These are phyloP conservation scores for Tricholoma terreum DNA, from an alignment of 768 basidiomycete species.

Conservation along the genomic window DNA sequence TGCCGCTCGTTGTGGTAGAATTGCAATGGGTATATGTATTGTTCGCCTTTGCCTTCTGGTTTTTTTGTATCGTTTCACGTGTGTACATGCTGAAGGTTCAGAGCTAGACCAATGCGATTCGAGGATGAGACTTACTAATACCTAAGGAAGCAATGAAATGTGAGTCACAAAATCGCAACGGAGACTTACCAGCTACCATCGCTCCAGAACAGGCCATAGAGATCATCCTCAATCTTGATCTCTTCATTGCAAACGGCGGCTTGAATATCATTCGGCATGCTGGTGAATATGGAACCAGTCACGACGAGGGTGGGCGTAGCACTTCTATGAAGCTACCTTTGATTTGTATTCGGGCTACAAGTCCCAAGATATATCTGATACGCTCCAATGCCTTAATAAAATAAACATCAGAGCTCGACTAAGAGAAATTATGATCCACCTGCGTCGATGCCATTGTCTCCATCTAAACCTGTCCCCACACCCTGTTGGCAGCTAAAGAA, in stretches of 20 bases:
- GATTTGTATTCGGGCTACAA: not conserved
- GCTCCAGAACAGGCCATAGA: not conserved
- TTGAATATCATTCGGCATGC: not conserved
- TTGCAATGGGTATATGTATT: not conserved
- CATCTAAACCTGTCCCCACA: not conserved
- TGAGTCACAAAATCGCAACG: not conserved
- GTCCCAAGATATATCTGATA: slow-evolving; percentile 1
- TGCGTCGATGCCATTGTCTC: not conserved
- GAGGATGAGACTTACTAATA: not conserved
- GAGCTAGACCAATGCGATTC: not conserved
- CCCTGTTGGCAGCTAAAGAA: not conserved
- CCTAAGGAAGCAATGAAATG: not conserved
- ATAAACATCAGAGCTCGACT: not conserved
- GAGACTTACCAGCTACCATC: not conserved
- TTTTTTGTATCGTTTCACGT: not conserved
- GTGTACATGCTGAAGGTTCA: not conserved
- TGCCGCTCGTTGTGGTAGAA: too few species aligned
- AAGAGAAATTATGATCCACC: not conserved
- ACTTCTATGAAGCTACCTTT: not conserved
- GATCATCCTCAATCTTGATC: not conserved
- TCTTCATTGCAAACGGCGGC: not conserved
- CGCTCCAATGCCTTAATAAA: not conserved
- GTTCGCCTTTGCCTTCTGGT: not conserved
- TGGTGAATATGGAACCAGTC: not conserved
- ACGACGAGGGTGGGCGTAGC: not conserved